Percentiles rank a stretch among this genome's conserved stretches.
These are phyloP conservation scores for Eucalyptus pumila DNA, from an alignment of 345 rosid species.

Conservation along the genomic window DNA sequence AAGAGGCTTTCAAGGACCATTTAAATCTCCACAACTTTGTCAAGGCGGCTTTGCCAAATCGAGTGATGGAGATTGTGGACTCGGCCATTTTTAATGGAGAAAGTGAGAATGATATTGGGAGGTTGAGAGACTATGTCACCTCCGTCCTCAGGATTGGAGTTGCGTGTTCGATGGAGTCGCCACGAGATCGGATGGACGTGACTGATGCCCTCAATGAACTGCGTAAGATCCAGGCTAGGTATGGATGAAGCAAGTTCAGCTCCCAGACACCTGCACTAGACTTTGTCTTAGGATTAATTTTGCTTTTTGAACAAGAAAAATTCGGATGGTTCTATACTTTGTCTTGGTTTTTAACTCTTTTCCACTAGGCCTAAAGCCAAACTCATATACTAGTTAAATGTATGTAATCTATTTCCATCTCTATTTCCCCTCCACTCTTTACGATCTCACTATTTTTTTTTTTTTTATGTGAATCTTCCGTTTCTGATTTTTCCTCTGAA, in stretches of 20 bases:
- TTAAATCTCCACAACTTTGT: not conserved
- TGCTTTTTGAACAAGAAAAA: too few relatives aligned
- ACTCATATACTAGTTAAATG: too few relatives aligned
- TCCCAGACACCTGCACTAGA: too few relatives aligned
- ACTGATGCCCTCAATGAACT: fast-evolving
- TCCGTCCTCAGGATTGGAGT: not conserved
- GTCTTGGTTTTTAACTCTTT: too few relatives aligned
- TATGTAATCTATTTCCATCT: too few relatives aligned
- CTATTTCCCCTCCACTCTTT: too few relatives aligned
- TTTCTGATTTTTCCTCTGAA: too few relatives aligned
- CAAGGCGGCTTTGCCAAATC: not conserved
- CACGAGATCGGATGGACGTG: not conserved
- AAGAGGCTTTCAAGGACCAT: not conserved
- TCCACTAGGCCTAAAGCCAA: too few relatives aligned
- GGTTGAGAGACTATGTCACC: fast-evolving
- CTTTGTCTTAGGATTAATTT: too few relatives aligned
- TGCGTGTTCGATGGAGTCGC: not conserved
- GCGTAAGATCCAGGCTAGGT: fast-evolving
- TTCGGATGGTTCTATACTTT: too few relatives aligned
- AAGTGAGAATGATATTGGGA: not conserved
- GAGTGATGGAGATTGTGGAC: not conserved
- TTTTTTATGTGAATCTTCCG: too few relatives aligned
- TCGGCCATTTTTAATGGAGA: not conserved
- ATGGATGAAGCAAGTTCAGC: not conserved
- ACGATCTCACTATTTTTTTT: too few relatives aligned